Evolutionary conservation across 2,329 filamentous ascomycete genomes (phyloP), one percentile per base, ranked within the genome.

Genomic region (Byssoonygena ceratinophila): DNA sequence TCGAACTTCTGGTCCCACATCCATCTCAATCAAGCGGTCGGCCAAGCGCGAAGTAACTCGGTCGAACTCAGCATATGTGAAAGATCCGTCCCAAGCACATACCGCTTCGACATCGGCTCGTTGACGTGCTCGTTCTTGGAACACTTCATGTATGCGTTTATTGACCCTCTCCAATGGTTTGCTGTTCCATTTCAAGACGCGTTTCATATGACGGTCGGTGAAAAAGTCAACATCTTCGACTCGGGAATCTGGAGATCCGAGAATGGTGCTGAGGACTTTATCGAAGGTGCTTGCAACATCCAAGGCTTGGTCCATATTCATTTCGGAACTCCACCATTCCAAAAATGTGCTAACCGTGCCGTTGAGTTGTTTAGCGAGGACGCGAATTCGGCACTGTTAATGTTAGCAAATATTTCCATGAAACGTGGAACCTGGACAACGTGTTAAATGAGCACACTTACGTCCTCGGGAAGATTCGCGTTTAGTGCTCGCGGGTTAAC

Each of bases 281-380:
- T 77, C 76, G 41, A 82, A 79, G 0, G 75, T 76, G 54, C 71
- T 70, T 14, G 74, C 72, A 1, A 82, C 65, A 46, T 74, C 76
- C 51, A 64, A 64, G 54, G 67, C 66, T 39, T 70, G 67, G 16
- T 67, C 63, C 7, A 59, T 59, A 3, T 66, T 66, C 57, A 69
- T 64, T 14, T 69, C 65, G 4, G 63, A 61, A 53, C 67, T 65
- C 55, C 64, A 66, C 64, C 64, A 70, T 59, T 70, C 68, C 1
- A 70, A 54, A 53, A 68, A 69, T 20, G 69, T 64, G 52, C 59
- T 64, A 41, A 69, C 58, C 48, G 64, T 62, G 46, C 64, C 60
- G 40, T 60, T 59, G 48, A 68, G 52, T 6, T 67, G 58, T 53
- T 70, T 68, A 9, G 64, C 66, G 47, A 68, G 61, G 23, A 70